A percentile compares a stretch with the other conserved stretches of the same genome.
phyloP scores from a whole-genome alignment of 2,329 filamentous ascomycete species.

The Alternaria ethzedia region DNA sequence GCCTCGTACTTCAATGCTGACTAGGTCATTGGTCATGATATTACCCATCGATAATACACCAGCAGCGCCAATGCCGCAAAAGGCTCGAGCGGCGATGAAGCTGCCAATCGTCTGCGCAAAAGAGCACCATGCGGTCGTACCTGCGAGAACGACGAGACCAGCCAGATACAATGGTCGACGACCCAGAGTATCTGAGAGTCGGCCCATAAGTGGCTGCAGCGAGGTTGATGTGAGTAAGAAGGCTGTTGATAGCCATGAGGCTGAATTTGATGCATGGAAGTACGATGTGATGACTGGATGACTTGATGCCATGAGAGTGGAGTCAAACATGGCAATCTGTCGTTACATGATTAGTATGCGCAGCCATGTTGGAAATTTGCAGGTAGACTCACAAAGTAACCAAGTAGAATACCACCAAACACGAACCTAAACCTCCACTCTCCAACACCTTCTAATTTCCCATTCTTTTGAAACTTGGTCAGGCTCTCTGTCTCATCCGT shows the following conservation, averaged over 20 bases:
- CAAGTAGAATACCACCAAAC: constrained; percentile 46
- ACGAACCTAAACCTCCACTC: constrained; percentile 45
- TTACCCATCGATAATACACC: constrained; percentile 71
- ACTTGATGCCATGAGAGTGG: constrained; percentile 80
- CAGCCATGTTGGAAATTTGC: neutral
- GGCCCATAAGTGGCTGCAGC: constrained; percentile 76
- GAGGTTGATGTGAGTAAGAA: constrained; percentile 79
- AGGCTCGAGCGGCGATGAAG: constrained; percentile 72
- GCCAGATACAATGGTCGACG: constrained; percentile 70
- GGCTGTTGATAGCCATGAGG: constrained; percentile 82
- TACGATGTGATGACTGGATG: constrained; percentile 84
- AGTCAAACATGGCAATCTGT: constrained; percentile 66
- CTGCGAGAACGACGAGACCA: constrained; percentile 66
- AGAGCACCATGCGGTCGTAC: constrained; percentile 73
- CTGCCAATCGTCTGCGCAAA: constrained; percentile 70
- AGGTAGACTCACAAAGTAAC: constrained; percentile 46
- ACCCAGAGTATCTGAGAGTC: constrained; percentile 76
- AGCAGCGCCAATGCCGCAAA: constrained; percentile 76
- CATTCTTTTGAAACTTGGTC: constrained; percentile 38
- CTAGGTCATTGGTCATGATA: constrained; percentile 75
- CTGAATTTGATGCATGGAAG: constrained; percentile 77
- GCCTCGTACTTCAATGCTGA: constrained; percentile 75
- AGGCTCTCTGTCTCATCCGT: constrained; percentile 27
- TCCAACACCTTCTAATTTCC: constrained; percentile 42
- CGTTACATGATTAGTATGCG: constrained; percentile 48